phyloP scores from a whole-genome alignment of 805 yeast species.

The Candida hispaniensis region DNA sequence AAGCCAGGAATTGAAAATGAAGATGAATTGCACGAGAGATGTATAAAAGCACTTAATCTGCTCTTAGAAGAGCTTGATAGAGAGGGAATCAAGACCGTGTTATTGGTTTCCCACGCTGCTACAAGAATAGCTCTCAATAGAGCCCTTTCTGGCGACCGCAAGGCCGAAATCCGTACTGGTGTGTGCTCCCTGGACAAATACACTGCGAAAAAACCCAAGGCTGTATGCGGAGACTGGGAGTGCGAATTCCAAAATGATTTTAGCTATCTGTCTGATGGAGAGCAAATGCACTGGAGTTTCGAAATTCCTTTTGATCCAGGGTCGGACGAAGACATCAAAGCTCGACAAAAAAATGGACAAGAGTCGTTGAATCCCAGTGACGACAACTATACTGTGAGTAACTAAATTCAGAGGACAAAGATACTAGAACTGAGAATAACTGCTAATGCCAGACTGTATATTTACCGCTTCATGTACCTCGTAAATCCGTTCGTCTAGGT shows the following conservation, averaged over 20 bases:
- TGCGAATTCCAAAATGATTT: slow-evolving; percentile 62
- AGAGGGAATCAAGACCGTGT: slow-evolving; percentile 43
- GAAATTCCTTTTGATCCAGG: slow-evolving; percentile 69
- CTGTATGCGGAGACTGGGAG: slow-evolving; percentile 41
- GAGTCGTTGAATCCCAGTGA: slow-evolving; percentile 11
- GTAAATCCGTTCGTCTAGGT: slow-evolving; percentile 6
- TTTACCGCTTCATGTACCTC: slow-evolving; percentile 41
- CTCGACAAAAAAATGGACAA: slow-evolving; percentile 19
- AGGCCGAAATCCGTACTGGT: slow-evolving; percentile 57
- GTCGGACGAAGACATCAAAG: slow-evolving; percentile 64
- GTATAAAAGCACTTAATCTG: slow-evolving; percentile 40
- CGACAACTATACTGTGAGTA: slow-evolving; percentile 16
- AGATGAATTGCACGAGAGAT: slow-evolving; percentile 55
- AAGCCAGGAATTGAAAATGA: slow-evolving; percentile 72
- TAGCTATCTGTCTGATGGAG: slow-evolving; percentile 61
- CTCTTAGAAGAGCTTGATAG: slow-evolving; percentile 50
- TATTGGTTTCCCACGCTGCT: slow-evolving; percentile 90
- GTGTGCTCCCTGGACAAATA: slow-evolving; percentile 75
- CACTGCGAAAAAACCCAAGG: slow-evolving; percentile 20
- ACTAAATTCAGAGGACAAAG: slow-evolving; percentile 11
- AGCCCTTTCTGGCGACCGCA: slow-evolving; percentile 46
- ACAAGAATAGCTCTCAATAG: slow-evolving; percentile 81
- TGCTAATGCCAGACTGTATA: slow-evolving; percentile 33
- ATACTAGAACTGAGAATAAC: background rate
- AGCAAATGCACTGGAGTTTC: slow-evolving; percentile 92